These are phyloP conservation scores for Camelina hispida DNA, from an alignment of 345 rosid genomes.

Conservation along the genomic window DNA sequence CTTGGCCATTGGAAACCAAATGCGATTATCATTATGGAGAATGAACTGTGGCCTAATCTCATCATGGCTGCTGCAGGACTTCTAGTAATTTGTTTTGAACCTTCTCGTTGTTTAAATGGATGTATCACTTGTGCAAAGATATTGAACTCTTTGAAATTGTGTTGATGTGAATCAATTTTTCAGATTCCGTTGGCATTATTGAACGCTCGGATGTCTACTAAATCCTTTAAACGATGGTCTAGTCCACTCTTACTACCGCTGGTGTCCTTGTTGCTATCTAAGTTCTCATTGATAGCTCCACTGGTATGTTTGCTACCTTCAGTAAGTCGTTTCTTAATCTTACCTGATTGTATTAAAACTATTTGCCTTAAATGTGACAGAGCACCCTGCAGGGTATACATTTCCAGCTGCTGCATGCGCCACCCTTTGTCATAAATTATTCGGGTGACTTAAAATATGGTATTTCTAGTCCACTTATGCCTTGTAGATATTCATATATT, in stretches of 20 bases:
- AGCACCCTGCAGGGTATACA: slow-evolving; percentile 76
- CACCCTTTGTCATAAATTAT: slow-evolving; percentile 68
- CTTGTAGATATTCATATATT: slow-evolving; percentile 11
- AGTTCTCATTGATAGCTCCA: slow-evolving; percentile 79
- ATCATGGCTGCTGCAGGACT: slow-evolving; percentile 65
- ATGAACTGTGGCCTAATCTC: slow-evolving; percentile 94
- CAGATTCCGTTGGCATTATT: slow-evolving; percentile 82
- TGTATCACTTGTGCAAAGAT: slow-evolving; percentile 10
- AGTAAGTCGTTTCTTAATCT: slow-evolving; percentile 1
- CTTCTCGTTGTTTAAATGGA: background rate
- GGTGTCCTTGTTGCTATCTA: slow-evolving; percentile 72
- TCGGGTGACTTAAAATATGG: slow-evolving; percentile 94
- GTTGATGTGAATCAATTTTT: too few relatives aligned
- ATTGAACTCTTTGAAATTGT: too few relatives aligned
- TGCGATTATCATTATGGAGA: slow-evolving; percentile 76
- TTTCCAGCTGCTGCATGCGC: slow-evolving; percentile 82
- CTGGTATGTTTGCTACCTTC: slow-evolving; percentile 55
- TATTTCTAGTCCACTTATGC: slow-evolving; percentile 35
- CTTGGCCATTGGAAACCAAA: slow-evolving; percentile 78
- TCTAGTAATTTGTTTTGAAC: slow-evolving; percentile 55
- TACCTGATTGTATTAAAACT: slow-evolving; percentile 14
- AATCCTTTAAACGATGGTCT: slow-evolving; percentile 76
- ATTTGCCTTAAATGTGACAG: slow-evolving; percentile 50
- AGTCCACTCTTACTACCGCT: slow-evolving; percentile 63
- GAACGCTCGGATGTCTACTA: slow-evolving; percentile 78